Conservation (phyloP, 805 yeast genomes). For the Suhomyces faveliae region DNA sequence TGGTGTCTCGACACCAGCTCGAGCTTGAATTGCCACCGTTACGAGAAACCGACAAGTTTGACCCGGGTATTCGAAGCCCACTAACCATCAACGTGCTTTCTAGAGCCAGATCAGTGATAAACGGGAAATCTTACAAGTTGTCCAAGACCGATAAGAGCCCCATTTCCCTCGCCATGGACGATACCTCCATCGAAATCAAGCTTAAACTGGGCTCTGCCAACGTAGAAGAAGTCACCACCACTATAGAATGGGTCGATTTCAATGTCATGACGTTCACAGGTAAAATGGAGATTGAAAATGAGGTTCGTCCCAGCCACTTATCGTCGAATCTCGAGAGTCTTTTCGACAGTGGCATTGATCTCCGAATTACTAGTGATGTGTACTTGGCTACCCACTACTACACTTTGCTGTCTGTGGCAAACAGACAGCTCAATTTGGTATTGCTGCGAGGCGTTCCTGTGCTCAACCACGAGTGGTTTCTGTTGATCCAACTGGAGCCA, state of each 20-base stretch:
- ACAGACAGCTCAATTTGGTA: slow-evolving; percentile 19
- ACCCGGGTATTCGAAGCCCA: slow-evolving; percentile 13
- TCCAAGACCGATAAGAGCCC: slow-evolving; percentile 9
- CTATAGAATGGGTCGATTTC: slow-evolving; percentile 12
- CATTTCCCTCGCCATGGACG: slow-evolving; percentile 8
- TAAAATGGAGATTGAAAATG: not conserved
- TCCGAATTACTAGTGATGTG: slow-evolving; percentile 18
- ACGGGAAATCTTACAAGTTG: slow-evolving; percentile 23
- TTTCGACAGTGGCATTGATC: slow-evolving; percentile 15
- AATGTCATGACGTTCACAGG: slow-evolving; percentile 7
- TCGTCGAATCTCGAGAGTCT: slow-evolving; percentile 7
- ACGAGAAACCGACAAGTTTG: not conserved
- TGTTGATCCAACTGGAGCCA: slow-evolving; percentile 10
- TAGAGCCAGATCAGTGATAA: slow-evolving; percentile 29
- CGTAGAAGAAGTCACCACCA: slow-evolving; percentile 7
- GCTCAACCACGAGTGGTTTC: slow-evolving; percentile 25
- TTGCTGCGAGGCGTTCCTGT: slow-evolving; percentile 31
- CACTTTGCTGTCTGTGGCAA: slow-evolving; percentile 13
- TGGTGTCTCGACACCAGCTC: slow-evolving; percentile 32
- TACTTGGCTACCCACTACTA: slow-evolving; percentile 24
- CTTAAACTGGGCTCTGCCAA: slow-evolving; percentile 8
- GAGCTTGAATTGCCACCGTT: slow-evolving; percentile 16
- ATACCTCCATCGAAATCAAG: slow-evolving; percentile 6
- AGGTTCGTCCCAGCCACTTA: not conserved
- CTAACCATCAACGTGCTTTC: slow-evolving; percentile 25